phyloP scores from a whole-genome alignment of 495 filamentous ascomycete species.

The Podospora pseudoanserina region DNA sequence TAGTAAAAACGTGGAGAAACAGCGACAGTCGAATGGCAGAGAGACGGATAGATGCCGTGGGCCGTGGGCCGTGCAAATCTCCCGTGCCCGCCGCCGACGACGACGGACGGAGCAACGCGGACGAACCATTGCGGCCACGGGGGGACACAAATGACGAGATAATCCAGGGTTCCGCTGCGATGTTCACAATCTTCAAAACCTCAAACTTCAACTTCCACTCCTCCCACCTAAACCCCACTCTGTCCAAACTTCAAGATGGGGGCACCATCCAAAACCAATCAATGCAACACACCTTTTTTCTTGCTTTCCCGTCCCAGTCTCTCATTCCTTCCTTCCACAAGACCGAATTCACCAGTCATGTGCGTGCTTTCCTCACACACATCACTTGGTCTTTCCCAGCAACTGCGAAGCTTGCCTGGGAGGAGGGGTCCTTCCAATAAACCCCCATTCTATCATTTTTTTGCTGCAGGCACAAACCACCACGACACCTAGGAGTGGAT shows the following conservation, averaged over 20 bases:
- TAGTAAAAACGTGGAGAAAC: background rate
- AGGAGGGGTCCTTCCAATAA: background rate
- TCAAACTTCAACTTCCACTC: background rate
- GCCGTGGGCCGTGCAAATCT: background rate
- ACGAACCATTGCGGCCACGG: background rate
- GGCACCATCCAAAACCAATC: background rate
- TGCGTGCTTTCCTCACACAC: background rate
- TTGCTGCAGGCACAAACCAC: background rate
- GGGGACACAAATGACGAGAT: background rate
- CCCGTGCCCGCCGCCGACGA: conserved; percentile 1
- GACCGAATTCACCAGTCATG: background rate
- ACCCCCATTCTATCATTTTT: background rate
- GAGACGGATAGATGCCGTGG: background rate
- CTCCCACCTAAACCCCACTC: background rate
- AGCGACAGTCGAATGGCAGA: background rate
- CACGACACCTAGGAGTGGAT: too few species aligned
- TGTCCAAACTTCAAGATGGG: background rate
- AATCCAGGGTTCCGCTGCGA: background rate
- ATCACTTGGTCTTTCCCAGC: background rate
- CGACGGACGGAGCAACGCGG: background rate
- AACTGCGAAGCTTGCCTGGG: background rate
- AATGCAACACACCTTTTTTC: background rate
- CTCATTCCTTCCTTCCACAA: background rate
- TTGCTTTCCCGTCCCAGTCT: background rate
- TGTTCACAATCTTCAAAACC: background rate